Evolutionary conservation across 352 stramenopile species (phyloP).

Genomic region (Phytophthora pistaciae): DNA sequence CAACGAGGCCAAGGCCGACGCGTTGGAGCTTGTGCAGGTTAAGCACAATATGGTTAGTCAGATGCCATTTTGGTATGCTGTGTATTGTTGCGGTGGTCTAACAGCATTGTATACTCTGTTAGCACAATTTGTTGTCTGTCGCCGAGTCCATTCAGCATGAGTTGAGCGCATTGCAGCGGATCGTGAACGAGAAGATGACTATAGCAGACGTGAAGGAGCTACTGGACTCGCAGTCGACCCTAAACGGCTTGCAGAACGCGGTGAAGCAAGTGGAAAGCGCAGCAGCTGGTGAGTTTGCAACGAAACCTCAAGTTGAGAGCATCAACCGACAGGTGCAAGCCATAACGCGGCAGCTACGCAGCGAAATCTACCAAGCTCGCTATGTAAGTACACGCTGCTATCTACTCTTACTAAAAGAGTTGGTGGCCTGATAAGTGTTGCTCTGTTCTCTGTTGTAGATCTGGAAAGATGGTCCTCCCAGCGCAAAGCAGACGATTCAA

Average conservation of each 20-base stretch:
- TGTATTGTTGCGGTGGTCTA: neutral
- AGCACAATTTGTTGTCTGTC: constrained; percentile 56
- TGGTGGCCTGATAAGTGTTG: neutral
- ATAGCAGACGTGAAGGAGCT: constrained; percentile 42
- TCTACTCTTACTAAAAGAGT: neutral
- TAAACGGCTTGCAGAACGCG: constrained; percentile 28
- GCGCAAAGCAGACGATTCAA: constrained; percentile 56
- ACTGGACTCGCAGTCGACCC: constrained; percentile 40
- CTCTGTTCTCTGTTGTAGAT: constrained; percentile 51
- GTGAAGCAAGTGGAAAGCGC: constrained; percentile 39
- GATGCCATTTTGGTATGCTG: neutral
- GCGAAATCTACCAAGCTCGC: constrained; percentile 78
- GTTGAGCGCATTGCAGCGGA: constrained; percentile 29
- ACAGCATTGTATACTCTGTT: neutral
- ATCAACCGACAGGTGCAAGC: constrained; percentile 49
- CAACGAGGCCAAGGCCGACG: constrained; percentile 29
- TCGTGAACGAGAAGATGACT: constrained; percentile 45
- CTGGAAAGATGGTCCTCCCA: constrained; percentile 73
- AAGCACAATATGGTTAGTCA: constrained; percentile 54
- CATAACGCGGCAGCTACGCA: constrained; percentile 65
- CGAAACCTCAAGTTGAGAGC: constrained; percentile 36
- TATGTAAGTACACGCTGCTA: constrained; percentile 54
- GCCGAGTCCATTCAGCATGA: constrained; percentile 59
- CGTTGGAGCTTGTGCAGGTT: constrained; percentile 42
- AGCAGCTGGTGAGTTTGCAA: constrained; percentile 37